phyloP scores from a whole-genome alignment of 2,329 filamentous ascomycete genomes.

The Fusarium mexicanum region DNA sequence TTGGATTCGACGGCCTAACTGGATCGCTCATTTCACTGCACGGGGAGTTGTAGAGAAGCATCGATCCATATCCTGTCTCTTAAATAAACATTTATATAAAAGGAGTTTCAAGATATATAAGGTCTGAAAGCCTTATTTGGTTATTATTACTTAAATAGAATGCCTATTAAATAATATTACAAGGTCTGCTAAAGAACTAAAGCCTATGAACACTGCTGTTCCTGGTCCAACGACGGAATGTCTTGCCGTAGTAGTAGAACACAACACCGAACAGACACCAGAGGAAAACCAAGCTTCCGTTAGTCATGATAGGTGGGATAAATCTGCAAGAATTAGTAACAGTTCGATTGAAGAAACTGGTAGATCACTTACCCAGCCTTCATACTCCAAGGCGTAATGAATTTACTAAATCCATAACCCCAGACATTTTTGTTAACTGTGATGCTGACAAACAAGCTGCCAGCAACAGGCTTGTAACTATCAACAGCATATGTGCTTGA shows the following conservation, averaged over 20 bases:
- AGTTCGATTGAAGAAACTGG: fast-evolving
- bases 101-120: fast-evolving
- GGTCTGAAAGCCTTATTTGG: not conserved
- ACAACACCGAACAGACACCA: not conserved
- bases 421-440: not conserved
- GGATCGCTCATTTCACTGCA: no score
- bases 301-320: not conserved
- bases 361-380: not conserved
- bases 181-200: fast-evolving
- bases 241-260: not conserved
- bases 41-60: no score
- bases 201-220: not conserved
- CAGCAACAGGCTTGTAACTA: not conserved
- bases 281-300: not conserved
- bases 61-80: no score
- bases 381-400: not conserved
- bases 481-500: not conserved
- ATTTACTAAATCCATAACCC: not conserved
- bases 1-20: no score
- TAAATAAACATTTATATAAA: fast-evolving
- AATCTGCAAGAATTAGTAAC: not conserved
- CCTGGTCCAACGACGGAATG: not conserved
- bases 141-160: not conserved
- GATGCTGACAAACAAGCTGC: not conserved
- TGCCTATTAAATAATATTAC: not conserved